Evolutionary conservation across 176 grass and related monocot species (phyloP).

Genomic region (Hordeum marinum): DNA sequence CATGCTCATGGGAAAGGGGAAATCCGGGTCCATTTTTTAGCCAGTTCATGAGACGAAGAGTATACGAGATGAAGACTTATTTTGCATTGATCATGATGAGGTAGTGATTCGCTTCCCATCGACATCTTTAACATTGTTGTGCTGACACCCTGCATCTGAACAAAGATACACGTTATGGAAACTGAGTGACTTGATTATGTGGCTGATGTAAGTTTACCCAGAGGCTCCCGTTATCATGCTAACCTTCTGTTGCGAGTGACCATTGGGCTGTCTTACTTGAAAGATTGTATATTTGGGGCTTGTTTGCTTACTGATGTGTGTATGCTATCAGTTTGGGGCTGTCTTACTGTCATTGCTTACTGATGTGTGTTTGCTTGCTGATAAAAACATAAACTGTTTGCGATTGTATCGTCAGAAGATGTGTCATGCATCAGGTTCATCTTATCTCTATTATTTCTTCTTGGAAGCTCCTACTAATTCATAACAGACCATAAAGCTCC

Average conservation of each 20-base stretch:
- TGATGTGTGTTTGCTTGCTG: neutral
- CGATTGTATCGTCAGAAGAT: neutral
- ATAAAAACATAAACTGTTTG: no score
- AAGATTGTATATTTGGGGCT: neutral
- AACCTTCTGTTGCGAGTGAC: neutral
- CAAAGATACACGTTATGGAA: neutral
- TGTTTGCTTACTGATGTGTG: neutral
- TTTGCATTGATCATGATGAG: neutral
- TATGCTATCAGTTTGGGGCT: neutral
- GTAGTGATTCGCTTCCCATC: slow-evolving; percentile 4
- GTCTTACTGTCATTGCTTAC: no score
- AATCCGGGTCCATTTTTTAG: slow-evolving; percentile 46
- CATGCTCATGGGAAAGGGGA: slow-evolving; percentile 51
- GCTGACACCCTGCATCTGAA: slow-evolving; percentile 2
- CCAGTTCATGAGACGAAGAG: neutral
- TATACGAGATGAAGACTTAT: neutral
- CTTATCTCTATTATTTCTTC: neutral
- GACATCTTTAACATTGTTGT: neutral
- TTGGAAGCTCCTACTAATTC: neutral
- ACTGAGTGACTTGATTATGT: neutral
- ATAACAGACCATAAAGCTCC: neutral
- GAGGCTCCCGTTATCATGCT: neutral
- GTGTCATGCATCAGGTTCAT: neutral
- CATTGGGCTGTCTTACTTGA: neutral
- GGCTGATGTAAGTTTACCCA: neutral